These are phyloP conservation scores for Mucor plumbeus DNA, from an alignment of 371 early-diverging fungal genomes.

Conservation along the genomic window DNA sequence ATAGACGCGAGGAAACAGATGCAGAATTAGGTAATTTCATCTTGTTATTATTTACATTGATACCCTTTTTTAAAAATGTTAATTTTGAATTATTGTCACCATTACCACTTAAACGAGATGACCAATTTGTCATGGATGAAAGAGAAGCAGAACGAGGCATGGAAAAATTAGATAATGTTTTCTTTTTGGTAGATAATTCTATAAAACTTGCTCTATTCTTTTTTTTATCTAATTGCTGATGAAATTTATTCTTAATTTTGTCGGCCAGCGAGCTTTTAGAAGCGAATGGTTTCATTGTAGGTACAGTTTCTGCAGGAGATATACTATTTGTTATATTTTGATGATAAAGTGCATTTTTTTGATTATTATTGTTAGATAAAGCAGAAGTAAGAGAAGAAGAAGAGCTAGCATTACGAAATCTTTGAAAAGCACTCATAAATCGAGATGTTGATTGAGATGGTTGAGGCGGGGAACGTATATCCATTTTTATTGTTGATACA, in stretches of 20 bases:
- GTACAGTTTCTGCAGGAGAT: slow-evolving; percentile 11
- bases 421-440: slow-evolving; percentile 24
- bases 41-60: neutral
- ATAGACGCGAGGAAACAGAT: neutral
- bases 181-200: neutral
- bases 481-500: slow-evolving; percentile 13
- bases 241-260: slow-evolving; percentile 30
- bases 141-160: slow-evolving; percentile 26
- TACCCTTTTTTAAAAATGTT: neutral
- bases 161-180: neutral
- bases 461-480: slow-evolving; percentile 21
- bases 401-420: neutral
- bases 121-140: slow-evolving; percentile 25
- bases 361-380: neutral
- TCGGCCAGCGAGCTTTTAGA: slow-evolving; percentile 24
- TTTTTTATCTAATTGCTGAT: slow-evolving; percentile 18
- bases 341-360: neutral
- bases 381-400: neutral
- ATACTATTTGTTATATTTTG: slow-evolving; percentile 10
- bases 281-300: neutral
- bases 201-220: slow-evolving; percentile 6
- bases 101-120: neutral
- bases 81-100: neutral
- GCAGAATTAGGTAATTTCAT: neutral
- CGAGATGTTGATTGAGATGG: slow-evolving; percentile 27